Percentiles rank a stretch among this genome's conserved stretches.
phyloP scores from a whole-genome alignment of 768 basidiomycete species.

The Leccinum disarticulatum region DNA sequence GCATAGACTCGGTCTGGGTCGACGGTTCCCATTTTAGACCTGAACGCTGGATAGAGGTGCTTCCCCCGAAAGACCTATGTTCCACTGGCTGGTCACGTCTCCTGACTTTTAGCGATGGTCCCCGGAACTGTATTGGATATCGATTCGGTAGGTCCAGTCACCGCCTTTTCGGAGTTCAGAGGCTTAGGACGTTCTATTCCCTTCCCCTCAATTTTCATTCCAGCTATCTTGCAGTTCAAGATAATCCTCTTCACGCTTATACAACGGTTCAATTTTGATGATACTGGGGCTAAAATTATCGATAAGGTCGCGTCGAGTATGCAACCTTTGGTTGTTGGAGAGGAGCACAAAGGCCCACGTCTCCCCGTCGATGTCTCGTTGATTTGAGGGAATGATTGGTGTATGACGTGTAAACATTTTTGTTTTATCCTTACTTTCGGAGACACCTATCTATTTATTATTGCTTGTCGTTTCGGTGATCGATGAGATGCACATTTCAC shows the following conservation, averaged over 20 bases:
- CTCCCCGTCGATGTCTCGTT: constrained; percentile 3
- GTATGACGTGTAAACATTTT: background rate
- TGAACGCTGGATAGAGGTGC: constrained; percentile 2
- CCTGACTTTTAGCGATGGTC: constrained; percentile 9
- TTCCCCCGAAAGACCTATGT: constrained; percentile 4
- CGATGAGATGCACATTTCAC: background rate
- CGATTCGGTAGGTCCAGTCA: background rate
- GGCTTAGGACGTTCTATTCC: background rate
- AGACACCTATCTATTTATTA: background rate
- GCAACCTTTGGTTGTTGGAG: constrained; percentile 10
- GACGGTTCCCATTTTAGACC: constrained; percentile 3
- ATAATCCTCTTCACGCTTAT: constrained; percentile 4
- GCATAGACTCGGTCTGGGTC: constrained; percentile 1
- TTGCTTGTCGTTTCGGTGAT: no score
- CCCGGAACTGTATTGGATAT: constrained; percentile 8
- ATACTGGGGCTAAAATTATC: background rate
- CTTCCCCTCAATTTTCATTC: no score
- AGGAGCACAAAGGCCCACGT: constrained; percentile 4
- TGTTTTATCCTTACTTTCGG: background rate
- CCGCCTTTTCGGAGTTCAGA: background rate
- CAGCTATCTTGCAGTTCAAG: constrained; percentile 9
- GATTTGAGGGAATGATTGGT: background rate
- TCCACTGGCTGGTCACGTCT: constrained; percentile 8
- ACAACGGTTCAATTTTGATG: constrained; percentile 4
- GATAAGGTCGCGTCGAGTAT: constrained; percentile 5